These are phyloP conservation scores for Quercus suber DNA, from an alignment of 306 rosid genomes.

Conservation along the genomic window DNA sequence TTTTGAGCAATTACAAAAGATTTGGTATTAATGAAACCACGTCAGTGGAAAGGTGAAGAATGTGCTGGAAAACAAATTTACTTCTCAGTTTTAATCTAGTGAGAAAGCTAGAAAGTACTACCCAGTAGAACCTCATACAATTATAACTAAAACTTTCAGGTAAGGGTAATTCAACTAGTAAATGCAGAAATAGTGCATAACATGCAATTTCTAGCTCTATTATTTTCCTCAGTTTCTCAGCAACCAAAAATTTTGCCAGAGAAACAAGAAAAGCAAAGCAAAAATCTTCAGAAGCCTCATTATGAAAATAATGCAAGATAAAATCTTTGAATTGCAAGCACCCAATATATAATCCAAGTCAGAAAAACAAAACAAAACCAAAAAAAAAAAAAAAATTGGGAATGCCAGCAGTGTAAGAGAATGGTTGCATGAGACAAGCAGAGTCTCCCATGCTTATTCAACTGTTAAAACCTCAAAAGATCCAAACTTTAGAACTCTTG, in stretches of 20 bases:
- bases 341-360: background rate
- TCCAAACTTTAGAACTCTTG: conserved; percentile 40
- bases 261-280: background rate
- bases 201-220: background rate
- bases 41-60: background rate
- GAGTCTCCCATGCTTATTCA: conserved; percentile 76
- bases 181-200: background rate
- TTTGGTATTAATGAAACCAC: background rate
- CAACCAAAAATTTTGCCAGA: background rate
- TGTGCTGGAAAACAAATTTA: background rate
- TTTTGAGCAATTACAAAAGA: background rate
- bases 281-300: background rate
- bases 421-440: conserved; percentile 86
- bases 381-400: conserved; percentile 28
- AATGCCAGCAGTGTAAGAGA: conserved; percentile 77
- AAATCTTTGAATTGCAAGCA: background rate
- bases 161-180: background rate
- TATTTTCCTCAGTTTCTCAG: background rate
- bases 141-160: background rate
- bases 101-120: background rate
- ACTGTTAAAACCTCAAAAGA: conserved; percentile 25
- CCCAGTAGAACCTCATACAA: background rate
- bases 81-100: background rate
- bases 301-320: background rate
- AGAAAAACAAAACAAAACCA: background rate